These are phyloP conservation scores for Binderoboletus segoi DNA, from an alignment of 1,284 basidiomycete genomes.

Conservation along the genomic window DNA sequence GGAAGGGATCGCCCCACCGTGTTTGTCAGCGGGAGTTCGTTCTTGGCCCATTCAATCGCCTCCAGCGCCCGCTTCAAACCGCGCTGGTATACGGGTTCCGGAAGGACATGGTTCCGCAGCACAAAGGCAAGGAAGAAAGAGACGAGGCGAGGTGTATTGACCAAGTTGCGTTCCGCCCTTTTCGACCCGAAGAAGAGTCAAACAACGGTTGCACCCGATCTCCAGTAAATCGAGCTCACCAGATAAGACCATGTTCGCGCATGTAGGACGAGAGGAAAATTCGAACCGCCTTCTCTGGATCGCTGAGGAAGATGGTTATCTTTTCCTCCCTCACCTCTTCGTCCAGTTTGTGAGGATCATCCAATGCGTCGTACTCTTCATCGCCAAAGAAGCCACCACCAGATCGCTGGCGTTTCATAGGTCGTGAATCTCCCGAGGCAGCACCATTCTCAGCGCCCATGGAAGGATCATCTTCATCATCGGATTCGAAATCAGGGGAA, in stretches of 20 bases:
- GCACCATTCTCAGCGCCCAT: constrained; percentile 4
- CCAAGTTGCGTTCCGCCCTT: constrained; percentile 48
- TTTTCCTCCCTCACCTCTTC: constrained; percentile 46
- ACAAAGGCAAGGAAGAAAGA: constrained; percentile 65
- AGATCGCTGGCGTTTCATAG: constrained; percentile 26
- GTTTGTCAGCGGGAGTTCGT: constrained; percentile 60
- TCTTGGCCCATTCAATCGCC: constrained; percentile 50
- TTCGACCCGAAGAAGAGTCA: not conserved
- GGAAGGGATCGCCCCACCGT: constrained; percentile 56
- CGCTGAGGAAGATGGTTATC: constrained; percentile 54
- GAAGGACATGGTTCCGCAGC: constrained; percentile 57
- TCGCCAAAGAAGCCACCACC: constrained; percentile 10
- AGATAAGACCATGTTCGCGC: constrained; percentile 63
- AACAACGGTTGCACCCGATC: not conserved
- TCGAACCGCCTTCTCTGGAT: constrained; percentile 54
- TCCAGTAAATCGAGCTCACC: constrained; percentile 41
- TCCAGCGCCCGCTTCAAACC: constrained; percentile 51
- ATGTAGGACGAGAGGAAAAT: constrained; percentile 70
- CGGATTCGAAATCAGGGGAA: constrained; percentile 31
- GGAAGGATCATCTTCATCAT: constrained; percentile 28
- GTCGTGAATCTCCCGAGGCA: constrained; percentile 5
- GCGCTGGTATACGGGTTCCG: constrained; percentile 41
- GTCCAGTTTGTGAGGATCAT: constrained; percentile 38
- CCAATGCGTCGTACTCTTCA: constrained; percentile 37
- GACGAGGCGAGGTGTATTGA: constrained; percentile 56